A percentile compares a stretch with the other conserved stretches of the same genome.
Evolutionary conservation across 495 filamentous ascomycete species (phyloP).

Genomic region (Xylaria telfairii): DNA sequence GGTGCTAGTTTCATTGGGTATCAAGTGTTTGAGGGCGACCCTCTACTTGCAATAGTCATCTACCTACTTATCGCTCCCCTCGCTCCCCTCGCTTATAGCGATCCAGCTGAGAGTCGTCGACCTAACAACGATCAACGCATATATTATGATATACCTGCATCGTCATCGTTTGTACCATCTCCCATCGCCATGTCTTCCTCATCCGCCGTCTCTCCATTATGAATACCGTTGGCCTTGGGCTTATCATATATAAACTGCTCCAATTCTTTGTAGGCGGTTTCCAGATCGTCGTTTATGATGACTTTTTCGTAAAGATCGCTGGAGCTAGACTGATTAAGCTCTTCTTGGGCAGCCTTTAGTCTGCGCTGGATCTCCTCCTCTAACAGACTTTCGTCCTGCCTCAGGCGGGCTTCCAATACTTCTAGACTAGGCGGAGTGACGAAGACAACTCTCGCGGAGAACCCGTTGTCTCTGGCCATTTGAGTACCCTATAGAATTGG

Average conservation of each 20-base stretch:
- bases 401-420: slow-evolving; percentile 66
- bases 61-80: no score
- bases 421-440: slow-evolving; percentile 70
- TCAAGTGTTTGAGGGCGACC: neutral
- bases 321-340: slow-evolving; percentile 68
- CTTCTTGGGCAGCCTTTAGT: slow-evolving; percentile 66
- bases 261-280: slow-evolving; percentile 58
- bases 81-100: neutral
- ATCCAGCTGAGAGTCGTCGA: neutral
- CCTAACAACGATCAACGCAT: neutral
- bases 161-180: slow-evolving; percentile 22
- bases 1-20: slow-evolving; percentile 3
- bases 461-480: slow-evolving; percentile 71
- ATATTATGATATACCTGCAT: slow-evolving; percentile 19
- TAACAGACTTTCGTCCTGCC: slow-evolving; percentile 61
- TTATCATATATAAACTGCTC: slow-evolving; percentile 33
- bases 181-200: slow-evolving; percentile 30
- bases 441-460: slow-evolving; percentile 75
- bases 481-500: slow-evolving; percentile 65
- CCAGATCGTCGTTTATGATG: slow-evolving; percentile 74
- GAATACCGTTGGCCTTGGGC: slow-evolving; percentile 31
- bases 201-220: slow-evolving; percentile 12
- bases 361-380: slow-evolving; percentile 68
- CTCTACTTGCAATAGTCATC: neutral
- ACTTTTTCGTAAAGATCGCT: slow-evolving; percentile 69